Conservation (phyloP, 495 filamentous ascomycete species). For the Aspergillus nidulans region DNA sequence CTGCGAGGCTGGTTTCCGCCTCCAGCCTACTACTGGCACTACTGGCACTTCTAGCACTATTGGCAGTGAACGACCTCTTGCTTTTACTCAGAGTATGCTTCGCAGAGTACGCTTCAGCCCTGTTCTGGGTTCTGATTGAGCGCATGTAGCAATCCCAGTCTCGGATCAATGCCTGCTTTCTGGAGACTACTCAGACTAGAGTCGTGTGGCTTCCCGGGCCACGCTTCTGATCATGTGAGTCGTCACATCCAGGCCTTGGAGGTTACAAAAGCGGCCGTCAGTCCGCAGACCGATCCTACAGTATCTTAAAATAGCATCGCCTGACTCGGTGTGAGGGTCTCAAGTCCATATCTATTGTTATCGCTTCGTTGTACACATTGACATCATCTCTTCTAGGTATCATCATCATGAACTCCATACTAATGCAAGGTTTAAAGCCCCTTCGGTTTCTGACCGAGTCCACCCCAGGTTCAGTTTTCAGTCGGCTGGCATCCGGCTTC, state of each 20-base stretch:
- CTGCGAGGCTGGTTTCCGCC: constrained; percentile 4
- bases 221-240: constrained; percentile 10
- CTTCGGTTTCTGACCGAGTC: background rate
- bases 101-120: constrained; percentile 6
- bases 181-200: background rate
- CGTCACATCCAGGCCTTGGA: background rate
- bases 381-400: constrained; percentile 11
- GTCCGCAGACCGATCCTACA: too few species aligned
- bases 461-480: background rate
- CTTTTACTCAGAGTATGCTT: too few species aligned
- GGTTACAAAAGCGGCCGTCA: background rate
- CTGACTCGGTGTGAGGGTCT: background rate
- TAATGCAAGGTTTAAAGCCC: constrained; percentile 7
- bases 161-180: constrained; percentile 3
- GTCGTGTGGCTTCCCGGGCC: too few species aligned
- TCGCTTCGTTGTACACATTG: constrained; percentile 4
- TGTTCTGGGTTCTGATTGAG: constrained; percentile 7
- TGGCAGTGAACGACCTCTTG: too few species aligned
- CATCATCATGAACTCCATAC: constrained; percentile 10
- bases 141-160: constrained; percentile 2
- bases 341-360: background rate
- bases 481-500: background rate
- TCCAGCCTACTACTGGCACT: too few species aligned
- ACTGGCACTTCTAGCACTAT: too few species aligned
- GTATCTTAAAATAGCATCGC: background rate